Evolutionary conservation across 768 basidiomycete genomes (phyloP), one percentile per base, ranked within the genome.

Genomic region (Lanmaoa pseudosensibilis): DNA sequence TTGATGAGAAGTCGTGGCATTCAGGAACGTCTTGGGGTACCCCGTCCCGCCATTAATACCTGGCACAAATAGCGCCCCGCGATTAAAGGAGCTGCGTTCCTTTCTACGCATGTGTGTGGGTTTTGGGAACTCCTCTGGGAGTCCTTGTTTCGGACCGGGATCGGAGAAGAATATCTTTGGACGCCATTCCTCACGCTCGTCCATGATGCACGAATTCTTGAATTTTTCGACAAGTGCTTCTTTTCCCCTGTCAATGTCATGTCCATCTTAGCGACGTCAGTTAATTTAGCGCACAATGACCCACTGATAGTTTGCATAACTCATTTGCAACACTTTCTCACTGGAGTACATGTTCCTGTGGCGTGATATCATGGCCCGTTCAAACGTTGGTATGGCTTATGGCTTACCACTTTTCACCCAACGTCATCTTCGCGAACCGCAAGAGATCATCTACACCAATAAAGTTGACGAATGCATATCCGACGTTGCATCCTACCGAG

Each of bases 171-270:
- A 92, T 53, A 94, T 91, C 65, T 90, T 88, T 4, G 92, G 92
- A 23, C 88, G 83, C 87, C 90, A 93, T 15, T 82, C 80, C 66
- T 87, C 86, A 34, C 82, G 82, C 69, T 92, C 89, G 71, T 94
- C 90, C 90, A 94, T 93, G 56, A 94, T 90, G 52, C 85, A 80
- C 27, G 91, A 93, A 65, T 94, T 94, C 68, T 90, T 90, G 80
- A 95, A 95, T 72, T 94, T 93, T 69, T 92, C 90, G 47, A 95
- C 85, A 38, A 93, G 82, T 1, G 92, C 88, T 72, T 92, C 90
- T 69, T 95, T 95, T 46, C 93, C 93, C 76, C 90, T 89, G 64
- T 25, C 39, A 52, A 39, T 25, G 45, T 34, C 44, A 21, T 41
- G 8, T 48, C 44, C 38, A 25, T 53, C 50, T 56, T 30, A 61